Base-by-base conservation (phyloP, 1,284 basidiomycete species). In the Trichosporon sp. region DNA sequence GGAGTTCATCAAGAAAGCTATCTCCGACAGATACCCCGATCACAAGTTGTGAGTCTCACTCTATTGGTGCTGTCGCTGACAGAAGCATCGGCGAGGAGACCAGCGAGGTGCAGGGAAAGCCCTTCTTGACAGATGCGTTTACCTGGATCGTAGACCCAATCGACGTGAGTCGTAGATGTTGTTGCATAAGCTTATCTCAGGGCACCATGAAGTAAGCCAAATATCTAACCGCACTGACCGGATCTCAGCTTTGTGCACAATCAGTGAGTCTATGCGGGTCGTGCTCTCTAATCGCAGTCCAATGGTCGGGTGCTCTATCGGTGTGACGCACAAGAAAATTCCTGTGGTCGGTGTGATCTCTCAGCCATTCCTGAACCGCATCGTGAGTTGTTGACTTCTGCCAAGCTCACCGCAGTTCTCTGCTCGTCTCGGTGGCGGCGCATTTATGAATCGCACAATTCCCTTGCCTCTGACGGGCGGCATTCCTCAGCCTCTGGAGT, bases 261-360 rank as follows among this genome's bases (percentile, higher is more conserved):
- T 54, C 67, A 77, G 76, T 77, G 56, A 68, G 76, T 71, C 29
- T 2, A n/a, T n/a, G 4, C 13, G 6, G 10, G 8, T 0, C 10
- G 21, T 34, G 9, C 10, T 7, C 19, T 19, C 64, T 65, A 6
- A 63, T 56, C n/a, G 32, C 56, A 79, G 78, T 56, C 78, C 75
- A 0, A 71, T 69, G 34, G 74, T 78, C 29, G 75, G 71, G 19
- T 79, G 77, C 77, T 95, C 92, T 14, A 87, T 98, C 61, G 95
- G 94, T 1, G 83, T 97, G 67, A 89, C 94, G 66, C 89, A 91
- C 80, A 84, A 89, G 67, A 86, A 86, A 66, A 83, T 84, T 14
- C 91, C 95, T 1, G 85, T 92, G 3, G 84, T 97, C 19, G 95
- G 92, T 1, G 91, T 95, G 56, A 88, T 94, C 69, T 92, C 87